Evolutionary conservation across 2,329 filamentous ascomycete species (phyloP), one percentile per base, ranked within the genome.

Genomic region (Tolypocladium paradoxum): DNA sequence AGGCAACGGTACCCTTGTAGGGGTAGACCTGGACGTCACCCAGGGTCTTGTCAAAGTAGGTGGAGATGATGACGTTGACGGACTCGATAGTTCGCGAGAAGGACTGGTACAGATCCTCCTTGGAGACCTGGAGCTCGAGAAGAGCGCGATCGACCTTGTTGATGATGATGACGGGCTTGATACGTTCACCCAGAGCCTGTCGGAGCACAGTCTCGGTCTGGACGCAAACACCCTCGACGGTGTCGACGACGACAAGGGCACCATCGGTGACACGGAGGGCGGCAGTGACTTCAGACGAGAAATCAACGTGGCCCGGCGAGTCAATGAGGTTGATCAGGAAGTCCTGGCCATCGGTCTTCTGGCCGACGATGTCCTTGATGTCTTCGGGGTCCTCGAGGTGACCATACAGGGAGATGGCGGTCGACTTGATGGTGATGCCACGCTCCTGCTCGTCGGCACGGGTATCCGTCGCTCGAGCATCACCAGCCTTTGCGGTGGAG

Each of bases 311-410:
- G 84, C 93, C 93, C 60, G 93, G 93, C 56, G 93, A 99, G 78
- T 99, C 93, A 75, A 99, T 99, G 77, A 99, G 83, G 87, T 99
- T 99, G 86, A 99, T 95, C 82, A 99, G 82, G 87, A 99, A 99
- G 74, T 96, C 90, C 74, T 86, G 87, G 75, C 93, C 93, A 60
- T 90, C 82, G 64, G 89, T 88, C 78, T 89, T 87, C 76, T 90
- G 83, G 73, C 85, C 84, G 63, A 87, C 86, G 64, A 97, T 90
- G 71, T 99, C 93, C 84, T 96, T 95, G 63, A 96, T 71, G 71
- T 97, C 93, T 55, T 96, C 92, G 49, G 81, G 77, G 64, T 88
- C 84, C 57, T 81, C 76, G 62, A 99, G 84, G 67, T 84, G 79
- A 70, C 89, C 90, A 78, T 93, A 99, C 70, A 99, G 85, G 65